Percentiles rank a stretch among this genome's conserved stretches.
Evolutionary conservation across 805 yeast species (phyloP).

Genomic region (Nakazawaea pomicola): DNA sequence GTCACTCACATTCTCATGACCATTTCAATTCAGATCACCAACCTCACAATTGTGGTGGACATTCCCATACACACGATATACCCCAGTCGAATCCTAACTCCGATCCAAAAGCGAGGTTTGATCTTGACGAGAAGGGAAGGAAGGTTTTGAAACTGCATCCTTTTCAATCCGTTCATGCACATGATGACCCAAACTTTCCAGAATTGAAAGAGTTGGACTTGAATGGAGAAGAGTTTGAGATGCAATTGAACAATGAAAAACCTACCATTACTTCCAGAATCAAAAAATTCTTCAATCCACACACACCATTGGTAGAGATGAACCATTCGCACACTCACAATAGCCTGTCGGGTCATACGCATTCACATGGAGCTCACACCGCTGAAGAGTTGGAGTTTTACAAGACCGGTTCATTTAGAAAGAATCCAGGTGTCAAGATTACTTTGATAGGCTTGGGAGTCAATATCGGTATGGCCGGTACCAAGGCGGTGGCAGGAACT

Average conservation of each 20-base stretch:
- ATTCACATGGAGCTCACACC: slow-evolving; percentile 35
- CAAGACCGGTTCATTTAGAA: slow-evolving; percentile 37
- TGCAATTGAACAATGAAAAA: slow-evolving; percentile 20
- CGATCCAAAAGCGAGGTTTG: slow-evolving; percentile 10
- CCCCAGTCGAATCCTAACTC: slow-evolving; percentile 11
- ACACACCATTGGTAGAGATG: slow-evolving; percentile 22
- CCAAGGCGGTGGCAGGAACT: slow-evolving; percentile 86
- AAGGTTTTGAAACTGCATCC: slow-evolving; percentile 13
- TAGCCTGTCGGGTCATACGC: slow-evolving; percentile 28
- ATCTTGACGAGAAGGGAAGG: slow-evolving; percentile 10
- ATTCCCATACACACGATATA: slow-evolving; percentile 8
- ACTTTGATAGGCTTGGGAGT: slow-evolving; percentile 88
- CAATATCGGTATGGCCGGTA: slow-evolving; percentile 79
- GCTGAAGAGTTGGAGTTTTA: slow-evolving; percentile 40
- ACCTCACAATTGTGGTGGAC: slow-evolving; percentile 16
- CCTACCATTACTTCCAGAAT: slow-evolving; percentile 20
- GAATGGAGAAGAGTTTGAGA: slow-evolving; percentile 23
- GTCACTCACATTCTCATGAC: slow-evolving; percentile 17
- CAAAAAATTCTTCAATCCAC: slow-evolving; percentile 28
- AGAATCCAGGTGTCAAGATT: slow-evolving; percentile 85
- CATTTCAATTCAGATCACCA: slow-evolving; percentile 26
- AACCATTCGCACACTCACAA: slow-evolving; percentile 15
- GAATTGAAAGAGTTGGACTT: slow-evolving; percentile 23
- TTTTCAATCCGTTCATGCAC: slow-evolving; percentile 12
- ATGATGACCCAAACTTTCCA: slow-evolving; percentile 18